A percentile compares a stretch with the other conserved stretches of the same genome.
These are phyloP conservation scores for Xylaria longipes DNA, from an alignment of 495 filamentous ascomycete species.

Conservation along the genomic window DNA sequence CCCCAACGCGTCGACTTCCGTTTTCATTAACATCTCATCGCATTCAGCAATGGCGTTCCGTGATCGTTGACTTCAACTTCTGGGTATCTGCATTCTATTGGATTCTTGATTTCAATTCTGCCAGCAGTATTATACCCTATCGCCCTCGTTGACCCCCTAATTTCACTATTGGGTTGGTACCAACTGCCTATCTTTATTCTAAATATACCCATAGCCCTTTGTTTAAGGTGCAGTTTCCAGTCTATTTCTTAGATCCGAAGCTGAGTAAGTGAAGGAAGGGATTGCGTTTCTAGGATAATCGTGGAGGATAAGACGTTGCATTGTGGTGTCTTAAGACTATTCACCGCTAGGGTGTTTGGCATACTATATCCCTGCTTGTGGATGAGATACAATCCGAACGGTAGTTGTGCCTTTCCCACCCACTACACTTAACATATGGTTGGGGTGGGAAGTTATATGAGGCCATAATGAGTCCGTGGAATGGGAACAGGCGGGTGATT, in stretches of 20 bases:
- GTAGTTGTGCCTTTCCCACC: background rate
- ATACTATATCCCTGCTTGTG: background rate
- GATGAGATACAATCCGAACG: background rate
- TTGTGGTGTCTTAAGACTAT: background rate
- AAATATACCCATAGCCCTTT: constrained; percentile 19
- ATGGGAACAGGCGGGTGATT: background rate
- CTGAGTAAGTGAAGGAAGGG: constrained; percentile 2
- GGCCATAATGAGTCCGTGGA: background rate
- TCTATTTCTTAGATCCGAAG: background rate
- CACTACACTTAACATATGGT: background rate
- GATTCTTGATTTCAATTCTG: constrained; percentile 6
- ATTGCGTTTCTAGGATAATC: background rate
- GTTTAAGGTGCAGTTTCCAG: background rate
- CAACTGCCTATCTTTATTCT: background rate
- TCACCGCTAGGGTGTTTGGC: background rate
- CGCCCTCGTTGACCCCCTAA: constrained; percentile 9
- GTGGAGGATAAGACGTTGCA: background rate
- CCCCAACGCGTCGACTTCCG: background rate
- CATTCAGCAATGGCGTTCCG: constrained; percentile 23
- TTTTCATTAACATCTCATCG: constrained; percentile 9
- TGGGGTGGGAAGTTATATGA: background rate
- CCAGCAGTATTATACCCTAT: background rate
- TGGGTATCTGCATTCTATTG: constrained; percentile 6
- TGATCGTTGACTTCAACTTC: background rate
- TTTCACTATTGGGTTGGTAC: background rate